Percentiles rank a stretch among this genome's conserved stretches.
These are phyloP conservation scores for Trichoderma cornu-damae DNA, from an alignment of 2,329 filamentous ascomycete genomes.

Conservation along the genomic window DNA sequence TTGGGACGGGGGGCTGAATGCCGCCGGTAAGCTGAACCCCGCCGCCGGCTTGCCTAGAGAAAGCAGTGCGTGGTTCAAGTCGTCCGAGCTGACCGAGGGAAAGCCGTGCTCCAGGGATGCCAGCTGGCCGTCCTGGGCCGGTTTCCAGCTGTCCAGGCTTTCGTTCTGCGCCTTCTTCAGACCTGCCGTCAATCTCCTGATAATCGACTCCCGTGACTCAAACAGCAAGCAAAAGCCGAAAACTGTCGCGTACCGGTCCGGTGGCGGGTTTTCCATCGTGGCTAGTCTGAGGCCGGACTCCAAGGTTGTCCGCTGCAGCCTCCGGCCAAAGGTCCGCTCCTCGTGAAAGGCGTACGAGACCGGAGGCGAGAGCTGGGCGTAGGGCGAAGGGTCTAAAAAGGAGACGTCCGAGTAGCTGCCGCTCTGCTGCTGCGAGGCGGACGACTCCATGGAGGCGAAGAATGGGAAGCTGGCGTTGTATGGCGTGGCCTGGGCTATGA, in stretches of 20 bases:
- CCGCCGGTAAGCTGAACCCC: slow-evolving; percentile 39
- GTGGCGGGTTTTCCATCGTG: slow-evolving; percentile 43
- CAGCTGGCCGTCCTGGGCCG: slow-evolving; percentile 62
- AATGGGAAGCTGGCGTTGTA: slow-evolving; percentile 52
- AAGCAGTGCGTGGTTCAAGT: neutral
- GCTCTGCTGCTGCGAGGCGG: slow-evolving; percentile 19
- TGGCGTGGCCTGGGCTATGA: slow-evolving; percentile 46
- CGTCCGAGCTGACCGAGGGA: slow-evolving; percentile 3
- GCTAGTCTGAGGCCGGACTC: slow-evolving; percentile 61
- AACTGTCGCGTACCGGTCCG: slow-evolving; percentile 46
- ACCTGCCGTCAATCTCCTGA: slow-evolving; percentile 35
- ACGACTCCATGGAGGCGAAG: slow-evolving; percentile 25
- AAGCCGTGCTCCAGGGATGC: slow-evolving; percentile 44
- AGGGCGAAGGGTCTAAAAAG: slow-evolving; percentile 27
- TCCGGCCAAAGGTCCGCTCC: slow-evolving; percentile 64
- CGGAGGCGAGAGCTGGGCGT: slow-evolving; percentile 39
- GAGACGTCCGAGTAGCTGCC: slow-evolving; percentile 18
- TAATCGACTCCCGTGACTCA: slow-evolving; percentile 46
- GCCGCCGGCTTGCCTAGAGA: slow-evolving; percentile 24
- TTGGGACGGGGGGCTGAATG: slow-evolving; percentile 40
- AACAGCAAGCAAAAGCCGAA: slow-evolving; percentile 68
- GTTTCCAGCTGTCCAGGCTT: slow-evolving; percentile 52
- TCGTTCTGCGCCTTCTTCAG: slow-evolving; percentile 34
- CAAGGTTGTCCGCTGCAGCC: slow-evolving; percentile 60
- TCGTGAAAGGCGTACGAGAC: slow-evolving; percentile 59